A percentile compares a stretch with the other conserved stretches of the same genome.
phyloP scores from a whole-genome alignment of 2,329 filamentous ascomycete species.

The Phialophora chinensis region DNA sequence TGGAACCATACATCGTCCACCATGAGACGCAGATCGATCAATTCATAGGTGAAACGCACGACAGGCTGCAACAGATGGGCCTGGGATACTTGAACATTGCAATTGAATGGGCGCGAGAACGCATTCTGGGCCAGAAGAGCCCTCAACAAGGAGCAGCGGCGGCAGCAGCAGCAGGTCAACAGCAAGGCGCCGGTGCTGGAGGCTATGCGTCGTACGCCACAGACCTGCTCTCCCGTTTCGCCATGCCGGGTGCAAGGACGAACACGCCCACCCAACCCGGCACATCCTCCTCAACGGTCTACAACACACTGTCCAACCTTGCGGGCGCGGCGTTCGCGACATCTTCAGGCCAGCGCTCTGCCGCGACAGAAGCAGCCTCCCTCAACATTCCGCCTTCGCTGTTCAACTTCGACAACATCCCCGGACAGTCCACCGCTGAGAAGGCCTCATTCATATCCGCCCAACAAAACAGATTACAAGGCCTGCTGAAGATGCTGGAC shows the following conservation, averaged over 20 bases:
- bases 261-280: constrained; percentile 46
- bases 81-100: constrained; percentile 74
- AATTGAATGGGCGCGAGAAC: constrained; percentile 74
- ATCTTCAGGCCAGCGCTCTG: constrained; percentile 20
- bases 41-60: constrained; percentile 82
- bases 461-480: constrained; percentile 77
- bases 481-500: constrained; percentile 78
- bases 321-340: constrained; percentile 61
- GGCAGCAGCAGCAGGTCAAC: not conserved
- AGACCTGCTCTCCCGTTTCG: constrained; percentile 82
- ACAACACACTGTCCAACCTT: constrained; percentile 76
- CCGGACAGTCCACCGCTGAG: constrained; percentile 61
- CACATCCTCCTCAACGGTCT: constrained; percentile 68
- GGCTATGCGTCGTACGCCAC: constrained; percentile 70
- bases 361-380: constrained; percentile 29
- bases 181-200: constrained; percentile 42
- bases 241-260: constrained; percentile 73
- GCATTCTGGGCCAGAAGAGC: constrained; percentile 77
- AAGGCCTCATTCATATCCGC: constrained; percentile 75
- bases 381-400: constrained; percentile 57
- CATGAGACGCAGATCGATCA: constrained; percentile 91
- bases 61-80: constrained; percentile 76
- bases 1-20: constrained; percentile 85
- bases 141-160: constrained; percentile 45
- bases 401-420: constrained; percentile 77